Evolutionary conservation across 2,329 filamentous ascomycete species (phyloP), one percentile per base, ranked within the genome.

Genomic region (Phialophora expanda): DNA sequence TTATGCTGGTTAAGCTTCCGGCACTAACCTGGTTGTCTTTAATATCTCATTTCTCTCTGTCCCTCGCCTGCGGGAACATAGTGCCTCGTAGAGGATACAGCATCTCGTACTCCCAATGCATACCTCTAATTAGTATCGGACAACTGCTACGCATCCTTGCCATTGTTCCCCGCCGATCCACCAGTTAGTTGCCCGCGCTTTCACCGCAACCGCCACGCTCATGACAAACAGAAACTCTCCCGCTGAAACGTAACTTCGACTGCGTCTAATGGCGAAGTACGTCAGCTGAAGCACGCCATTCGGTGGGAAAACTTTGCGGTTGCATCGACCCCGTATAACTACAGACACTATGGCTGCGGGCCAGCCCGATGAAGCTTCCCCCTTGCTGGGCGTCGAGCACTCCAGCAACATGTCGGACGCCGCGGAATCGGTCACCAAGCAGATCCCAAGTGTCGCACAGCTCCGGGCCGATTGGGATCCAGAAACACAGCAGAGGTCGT

Each of bases 241-340:
- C 44, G 2, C 30, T 34, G 8, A 28, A 30, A 30, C 20, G 41
- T 28, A 30, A 59, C 9, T 34, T 32, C n/a, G 14, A 28, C 28
- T 8, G 12, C 30, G 34, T 34, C 58, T 30, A 61, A 55, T 55
- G 53, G 53, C 53, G n/a, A 55, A 34, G 28, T 55, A 24, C 17
- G 46, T 53, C 58, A 20, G 20, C 48, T 41, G 7, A 50, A 62
- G 60, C 60, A 62, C 60, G 60, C 30, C 51, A 62, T 62, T 26
- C 34, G 32, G 38, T 34, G 22, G 53, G 17, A 41, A 56, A 46
- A 62, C 20, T 46, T 34, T 50, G 60, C 8, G 8, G 34, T 48
- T 44, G 26, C 22, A 34, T 14, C 24, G 60, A 22, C 6, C 6
- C n/a, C 8, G 12, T 22, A n/a, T 17, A 48, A 41, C 41, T 50